phyloP scores from a whole-genome alignment of 371 early-diverging fungal genomes.

The Fennellomyces sp. region DNA sequence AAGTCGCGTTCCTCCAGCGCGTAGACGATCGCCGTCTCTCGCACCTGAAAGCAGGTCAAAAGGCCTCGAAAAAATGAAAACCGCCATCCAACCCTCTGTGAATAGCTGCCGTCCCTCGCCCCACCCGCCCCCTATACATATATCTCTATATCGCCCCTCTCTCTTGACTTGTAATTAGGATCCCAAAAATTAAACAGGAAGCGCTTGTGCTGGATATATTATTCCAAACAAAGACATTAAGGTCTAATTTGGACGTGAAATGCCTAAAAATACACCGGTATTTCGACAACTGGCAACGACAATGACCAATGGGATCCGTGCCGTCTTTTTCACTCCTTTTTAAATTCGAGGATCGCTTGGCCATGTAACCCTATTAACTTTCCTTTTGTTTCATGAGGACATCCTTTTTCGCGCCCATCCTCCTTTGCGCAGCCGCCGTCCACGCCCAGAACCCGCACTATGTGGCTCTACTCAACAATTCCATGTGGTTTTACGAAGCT shows the following conservation, averaged over 20 bases:
- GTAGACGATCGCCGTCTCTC: conserved; percentile 57
- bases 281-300: not conserved
- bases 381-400: not conserved
- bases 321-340: too few relatives aligned
- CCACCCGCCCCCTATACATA: not conserved
- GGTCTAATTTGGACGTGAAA: not conserved
- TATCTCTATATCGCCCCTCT: not conserved
- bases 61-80: conserved; percentile 22
- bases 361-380: not conserved
- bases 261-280: not conserved
- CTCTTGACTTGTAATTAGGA: not conserved
- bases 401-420: not conserved
- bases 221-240: not conserved
- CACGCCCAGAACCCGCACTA: conserved; percentile 22
- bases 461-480: conserved; percentile 40
- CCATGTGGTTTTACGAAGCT: conserved; percentile 60
- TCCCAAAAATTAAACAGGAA: not conserved
- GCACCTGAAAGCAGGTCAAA: conserved; percentile 46
- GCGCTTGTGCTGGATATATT: not conserved
- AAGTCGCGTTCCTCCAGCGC: conserved; percentile 62
- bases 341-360: not conserved
- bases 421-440: not conserved
- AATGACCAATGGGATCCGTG: too few relatives aligned
- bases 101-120: not conserved
- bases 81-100: not conserved